These are phyloP conservation scores for Sanghuangporus weigelae DNA, from an alignment of 1,284 basidiomycete genomes.

Conservation along the genomic window DNA sequence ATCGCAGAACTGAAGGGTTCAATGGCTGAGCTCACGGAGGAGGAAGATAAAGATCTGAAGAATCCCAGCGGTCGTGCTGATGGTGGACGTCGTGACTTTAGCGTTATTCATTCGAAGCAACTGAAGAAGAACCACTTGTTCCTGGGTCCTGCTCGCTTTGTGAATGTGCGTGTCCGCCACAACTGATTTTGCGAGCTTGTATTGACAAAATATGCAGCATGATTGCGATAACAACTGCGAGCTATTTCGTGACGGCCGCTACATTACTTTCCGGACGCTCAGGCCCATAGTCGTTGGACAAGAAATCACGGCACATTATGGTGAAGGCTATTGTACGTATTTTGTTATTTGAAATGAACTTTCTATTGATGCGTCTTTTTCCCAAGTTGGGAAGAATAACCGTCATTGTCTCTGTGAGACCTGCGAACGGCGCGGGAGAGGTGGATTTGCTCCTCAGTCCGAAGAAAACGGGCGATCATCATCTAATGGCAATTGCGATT, in stretches of 20 bases:
- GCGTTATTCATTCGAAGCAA: slow-evolving; percentile 85
- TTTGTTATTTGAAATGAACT: slow-evolving; percentile 9
- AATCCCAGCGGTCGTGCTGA: slow-evolving; percentile 57
- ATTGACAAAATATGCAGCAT: slow-evolving; percentile 47
- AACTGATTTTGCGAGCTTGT: slow-evolving; percentile 8
- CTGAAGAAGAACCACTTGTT: slow-evolving; percentile 91
- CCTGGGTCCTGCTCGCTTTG: slow-evolving; percentile 89
- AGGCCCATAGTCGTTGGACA: slow-evolving; percentile 77
- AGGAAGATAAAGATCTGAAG: slow-evolving; percentile 78
- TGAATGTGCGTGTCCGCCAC: slow-evolving; percentile 64
- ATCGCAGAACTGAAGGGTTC: slow-evolving; percentile 83
- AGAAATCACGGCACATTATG: slow-evolving; percentile 84
- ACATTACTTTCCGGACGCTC: slow-evolving; percentile 85
- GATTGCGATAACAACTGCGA: slow-evolving; percentile 90
- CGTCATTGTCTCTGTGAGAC: slow-evolving; percentile 86
- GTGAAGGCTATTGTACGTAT: slow-evolving; percentile 74
- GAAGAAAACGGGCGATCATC: slow-evolving; percentile 41
- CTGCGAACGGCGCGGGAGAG: slow-evolving; percentile 72
- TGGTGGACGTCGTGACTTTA: slow-evolving; percentile 80
- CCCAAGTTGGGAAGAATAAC: slow-evolving; percentile 78
- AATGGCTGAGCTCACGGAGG: slow-evolving; percentile 78
- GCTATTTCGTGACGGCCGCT: slow-evolving; percentile 79
- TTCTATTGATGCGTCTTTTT: not conserved
- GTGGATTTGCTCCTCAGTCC: slow-evolving; percentile 64
- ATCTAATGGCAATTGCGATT: slow-evolving; percentile 21